A percentile compares a stretch with the other conserved stretches of the same genome.
These are phyloP conservation scores for Dinochytrium kinnereticum DNA, from an alignment of 371 early-diverging fungal species.

Conservation along the genomic window DNA sequence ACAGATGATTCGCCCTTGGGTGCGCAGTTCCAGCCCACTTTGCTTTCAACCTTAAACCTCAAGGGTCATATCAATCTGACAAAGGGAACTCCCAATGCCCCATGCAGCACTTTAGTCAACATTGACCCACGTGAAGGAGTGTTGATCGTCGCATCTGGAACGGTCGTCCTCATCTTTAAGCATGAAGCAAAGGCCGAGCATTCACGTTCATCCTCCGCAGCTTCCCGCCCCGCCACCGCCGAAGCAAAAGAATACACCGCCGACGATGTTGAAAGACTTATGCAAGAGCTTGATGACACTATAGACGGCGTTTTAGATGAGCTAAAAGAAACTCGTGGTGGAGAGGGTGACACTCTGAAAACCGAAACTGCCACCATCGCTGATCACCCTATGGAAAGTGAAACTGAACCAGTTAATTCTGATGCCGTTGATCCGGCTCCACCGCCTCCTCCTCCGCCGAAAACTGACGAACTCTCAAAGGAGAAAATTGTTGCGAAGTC, in stretches of 20 bases:
- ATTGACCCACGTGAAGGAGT: background rate
- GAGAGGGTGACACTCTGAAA: background rate
- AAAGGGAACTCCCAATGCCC: background rate
- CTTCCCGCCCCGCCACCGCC: background rate
- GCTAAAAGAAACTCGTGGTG: background rate
- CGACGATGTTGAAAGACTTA: constrained; percentile 16
- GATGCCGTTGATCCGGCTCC: background rate
- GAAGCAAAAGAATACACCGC: constrained; percentile 8
- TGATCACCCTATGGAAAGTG: background rate
- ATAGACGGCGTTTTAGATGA: constrained; percentile 18
- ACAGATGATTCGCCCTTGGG: background rate
- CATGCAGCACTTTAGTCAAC: background rate
- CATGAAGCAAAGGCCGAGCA: background rate
- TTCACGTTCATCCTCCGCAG: too few relatives aligned
- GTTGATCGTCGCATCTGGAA: constrained; percentile 2
- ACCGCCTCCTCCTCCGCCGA: background rate
- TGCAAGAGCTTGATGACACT: constrained; percentile 18
- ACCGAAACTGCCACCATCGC: background rate
- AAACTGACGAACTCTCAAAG: background rate
- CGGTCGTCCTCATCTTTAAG: constrained; percentile 10
- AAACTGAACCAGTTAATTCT: background rate
- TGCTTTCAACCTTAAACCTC: background rate
- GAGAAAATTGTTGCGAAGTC: too few relatives aligned
- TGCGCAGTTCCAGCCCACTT: background rate
- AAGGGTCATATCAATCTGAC: background rate